phyloP scores from a whole-genome alignment of 2,329 filamentous ascomycete genomes.

The Parascedosporium putredinis region DNA sequence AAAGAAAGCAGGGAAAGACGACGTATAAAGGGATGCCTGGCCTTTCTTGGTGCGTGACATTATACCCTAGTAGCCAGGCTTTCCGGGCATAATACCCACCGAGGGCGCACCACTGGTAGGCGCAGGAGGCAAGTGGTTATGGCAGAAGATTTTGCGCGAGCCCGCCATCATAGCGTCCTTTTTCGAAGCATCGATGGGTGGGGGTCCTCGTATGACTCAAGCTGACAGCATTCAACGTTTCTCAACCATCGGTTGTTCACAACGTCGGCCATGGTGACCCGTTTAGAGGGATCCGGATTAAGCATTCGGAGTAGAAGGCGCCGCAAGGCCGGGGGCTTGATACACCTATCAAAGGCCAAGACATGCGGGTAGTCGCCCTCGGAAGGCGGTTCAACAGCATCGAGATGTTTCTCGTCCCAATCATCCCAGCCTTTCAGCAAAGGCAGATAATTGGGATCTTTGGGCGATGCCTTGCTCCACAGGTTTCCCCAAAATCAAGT shows the following conservation, averaged over 20 bases:
- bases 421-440: slow-evolving; percentile 59
- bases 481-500: slow-evolving; percentile 63
- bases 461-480: slow-evolving; percentile 59
- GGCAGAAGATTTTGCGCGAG: slow-evolving; percentile 44
- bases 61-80: slow-evolving; percentile 45
- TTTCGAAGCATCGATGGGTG: slow-evolving; percentile 49
- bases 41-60: no score
- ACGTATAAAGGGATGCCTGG: no score
- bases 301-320: slow-evolving; percentile 72
- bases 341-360: slow-evolving; percentile 49
- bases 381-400: slow-evolving; percentile 20
- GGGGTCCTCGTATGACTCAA: slow-evolving; percentile 58
- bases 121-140: slow-evolving; percentile 43
- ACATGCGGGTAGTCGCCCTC: slow-evolving; percentile 58
- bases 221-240: slow-evolving; percentile 67
- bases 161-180: slow-evolving; percentile 32
- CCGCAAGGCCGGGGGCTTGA: slow-evolving; percentile 59
- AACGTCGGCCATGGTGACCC: slow-evolving; percentile 59
- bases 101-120: slow-evolving; percentile 34
- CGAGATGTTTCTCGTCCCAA: slow-evolving; percentile 46
- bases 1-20: no score
- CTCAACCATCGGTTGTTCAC: slow-evolving; percentile 63
- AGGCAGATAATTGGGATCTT: slow-evolving; percentile 49
- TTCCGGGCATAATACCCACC: slow-evolving; percentile 45
- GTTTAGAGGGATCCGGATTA: slow-evolving; percentile 62